phyloP scores from a whole-genome alignment of 2,329 filamentous ascomycete species.

The Penicillium sp. region DNA sequence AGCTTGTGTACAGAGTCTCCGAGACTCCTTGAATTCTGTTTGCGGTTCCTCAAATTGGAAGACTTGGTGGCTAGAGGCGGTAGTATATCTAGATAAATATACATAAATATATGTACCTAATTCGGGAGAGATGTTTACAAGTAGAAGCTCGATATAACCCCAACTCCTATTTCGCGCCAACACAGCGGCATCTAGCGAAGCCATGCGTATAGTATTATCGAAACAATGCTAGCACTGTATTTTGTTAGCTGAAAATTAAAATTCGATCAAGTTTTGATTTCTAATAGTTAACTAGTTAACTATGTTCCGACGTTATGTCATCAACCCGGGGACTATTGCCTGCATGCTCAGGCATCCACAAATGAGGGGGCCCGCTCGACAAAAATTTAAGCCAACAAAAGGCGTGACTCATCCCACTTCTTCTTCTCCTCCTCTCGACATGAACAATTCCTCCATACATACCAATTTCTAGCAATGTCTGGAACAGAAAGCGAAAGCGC shows the following conservation, averaged over 20 bases:
- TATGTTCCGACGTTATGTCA: too few species aligned
- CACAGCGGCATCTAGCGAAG: not conserved
- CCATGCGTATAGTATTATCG: not conserved
- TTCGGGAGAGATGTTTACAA: too few species aligned
- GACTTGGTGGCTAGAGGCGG: not conserved
- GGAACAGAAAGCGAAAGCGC: not conserved
- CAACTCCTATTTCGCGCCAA: not conserved
- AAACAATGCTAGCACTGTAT: not conserved
- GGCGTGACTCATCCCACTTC: constrained; percentile 1
- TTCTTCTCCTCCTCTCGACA: not conserved
- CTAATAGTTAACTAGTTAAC: too few species aligned
- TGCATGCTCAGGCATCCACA: not conserved
- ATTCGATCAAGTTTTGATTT: too few species aligned
- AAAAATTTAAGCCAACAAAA: not conserved
- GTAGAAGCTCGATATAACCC: too few species aligned
- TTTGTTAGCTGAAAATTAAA: not conserved
- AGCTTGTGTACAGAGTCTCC: constrained; percentile 12
- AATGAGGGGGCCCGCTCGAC: not conserved
- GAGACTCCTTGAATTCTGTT: constrained; percentile 7
- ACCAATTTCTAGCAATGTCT: not conserved
- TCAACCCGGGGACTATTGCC: not conserved
- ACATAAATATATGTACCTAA: too few species aligned
- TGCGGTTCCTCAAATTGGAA: not conserved
- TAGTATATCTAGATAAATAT: too few species aligned
- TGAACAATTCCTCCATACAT: not conserved